Percentiles rank a stretch among this genome's conserved stretches.
These are phyloP conservation scores for Ochetophila trinervis DNA, from an alignment of 306 rosid species.

Conservation along the genomic window DNA sequence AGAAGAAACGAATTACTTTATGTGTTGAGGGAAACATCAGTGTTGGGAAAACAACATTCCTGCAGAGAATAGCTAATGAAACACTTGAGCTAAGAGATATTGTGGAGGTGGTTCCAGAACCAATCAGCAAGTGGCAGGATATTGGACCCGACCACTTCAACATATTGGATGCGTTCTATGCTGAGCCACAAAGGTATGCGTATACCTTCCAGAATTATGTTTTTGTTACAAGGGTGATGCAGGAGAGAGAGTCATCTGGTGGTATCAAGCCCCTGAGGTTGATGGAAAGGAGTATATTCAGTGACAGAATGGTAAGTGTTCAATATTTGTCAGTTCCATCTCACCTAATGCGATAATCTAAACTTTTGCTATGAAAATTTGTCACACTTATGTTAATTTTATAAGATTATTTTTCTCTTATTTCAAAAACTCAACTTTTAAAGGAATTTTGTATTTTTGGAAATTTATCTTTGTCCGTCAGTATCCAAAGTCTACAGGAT, in stretches of 20 bases:
- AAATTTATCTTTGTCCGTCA: constrained; percentile 6
- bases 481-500: constrained; percentile 23
- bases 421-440: background rate
- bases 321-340: background rate
- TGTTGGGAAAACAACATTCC: constrained; percentile 91
- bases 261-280: constrained; percentile 94
- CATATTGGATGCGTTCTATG: constrained; percentile 88
- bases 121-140: constrained; percentile 91
- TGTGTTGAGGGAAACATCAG: constrained; percentile 98
- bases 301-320: constrained; percentile 90
- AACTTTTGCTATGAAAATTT: background rate
- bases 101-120: constrained; percentile 98
- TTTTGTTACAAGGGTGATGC: constrained; percentile 94
- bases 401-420: background rate
- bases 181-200: constrained; percentile 93
- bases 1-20: constrained; percentile 73
- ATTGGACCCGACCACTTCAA: constrained; percentile 95
- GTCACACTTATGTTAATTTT: background rate
- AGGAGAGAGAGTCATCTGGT: constrained; percentile 90
- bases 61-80: constrained; percentile 88
- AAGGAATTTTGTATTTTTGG: background rate
- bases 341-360: background rate
- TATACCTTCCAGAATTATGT: constrained; percentile 99
- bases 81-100: constrained; percentile 89
- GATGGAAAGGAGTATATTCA: constrained; percentile 99